A percentile compares a stretch with the other conserved stretches of the same genome.
These are phyloP conservation scores for Craterostigma plantagineum DNA, from an alignment of 257 asterid genomes.

Conservation along the genomic window DNA sequence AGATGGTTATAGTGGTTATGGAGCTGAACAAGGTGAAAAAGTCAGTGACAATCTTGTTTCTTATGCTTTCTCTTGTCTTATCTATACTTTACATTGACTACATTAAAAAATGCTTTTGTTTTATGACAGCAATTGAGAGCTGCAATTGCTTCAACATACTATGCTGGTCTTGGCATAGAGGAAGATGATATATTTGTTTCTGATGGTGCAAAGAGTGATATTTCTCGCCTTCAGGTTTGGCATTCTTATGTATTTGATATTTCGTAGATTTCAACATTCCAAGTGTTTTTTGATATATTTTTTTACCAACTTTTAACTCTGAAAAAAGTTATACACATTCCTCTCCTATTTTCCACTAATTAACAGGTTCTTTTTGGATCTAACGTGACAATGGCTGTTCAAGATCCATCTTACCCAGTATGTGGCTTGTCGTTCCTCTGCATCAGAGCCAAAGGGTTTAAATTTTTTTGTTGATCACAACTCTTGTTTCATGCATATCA, in stretches of 20 bases:
- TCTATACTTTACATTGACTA: constrained; percentile 1
- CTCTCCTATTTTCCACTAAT: too few relatives aligned
- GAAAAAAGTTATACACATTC: too few relatives aligned
- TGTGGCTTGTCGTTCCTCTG: background rate
- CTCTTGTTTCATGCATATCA: constrained; percentile 12
- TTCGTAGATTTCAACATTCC: background rate
- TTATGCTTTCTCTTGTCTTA: background rate
- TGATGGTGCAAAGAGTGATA: constrained; percentile 98
- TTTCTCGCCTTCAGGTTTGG: constrained; percentile 86
- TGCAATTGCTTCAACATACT: constrained; percentile 73
- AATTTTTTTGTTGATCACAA: background rate
- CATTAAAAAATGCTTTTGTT: background rate
- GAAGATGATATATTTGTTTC: constrained; percentile 89
- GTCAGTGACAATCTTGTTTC: constrained; percentile 15
- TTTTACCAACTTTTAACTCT: too few relatives aligned
- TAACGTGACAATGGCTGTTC: constrained; percentile 84
- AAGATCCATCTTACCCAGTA: constrained; percentile 98
- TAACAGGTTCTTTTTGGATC: constrained; percentile 92
- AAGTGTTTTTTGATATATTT: too few relatives aligned
- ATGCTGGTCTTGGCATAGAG: constrained; percentile 69
- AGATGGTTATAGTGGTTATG: constrained; percentile 85
- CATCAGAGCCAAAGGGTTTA: too few relatives aligned
- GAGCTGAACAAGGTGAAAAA: constrained; percentile 97
- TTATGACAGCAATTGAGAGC: constrained; percentile 57
- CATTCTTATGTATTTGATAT: constrained; percentile 6